A percentile compares a stretch with the other conserved stretches of the same genome.
Evolutionary conservation across 176 grass and related monocot genomes (phyloP).

Genomic region (Triticum aestivum): IWGSC_CS_RefSeq_v2.1 NC_057799.1:81438784-81439283

Average conservation of each 20-base stretch:
- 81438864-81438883: slow-evolving; percentile 66
- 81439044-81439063: slow-evolving; percentile 84
- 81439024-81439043: slow-evolving; percentile 98
- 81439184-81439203: background rate
- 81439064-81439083: slow-evolving; percentile 94
- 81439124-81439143: slow-evolving; percentile 91
- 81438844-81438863: slow-evolving; percentile 97
- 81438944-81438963: slow-evolving; percentile 55
- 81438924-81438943: background rate
- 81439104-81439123: slow-evolving; percentile 92
- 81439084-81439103: slow-evolving; percentile 94
- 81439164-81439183: slow-evolving; percentile 33
- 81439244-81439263: background rate
- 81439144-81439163: slow-evolving; percentile 90
- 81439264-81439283: background rate
- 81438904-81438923: background rate
- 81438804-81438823: slow-evolving; percentile 86
- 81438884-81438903: background rate
- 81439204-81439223: background rate
- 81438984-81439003: slow-evolving; percentile 92
- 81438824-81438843: slow-evolving; percentile 90
- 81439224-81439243: background rate
- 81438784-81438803: slow-evolving; percentile 74
- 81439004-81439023: slow-evolving; percentile 97
- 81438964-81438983: slow-evolving; percentile 97